Percentiles rank a stretch among this genome's conserved stretches.
phyloP scores from a whole-genome alignment of 2,329 filamentous ascomycete species.

The Fusarium pseudograminearum region DNA sequence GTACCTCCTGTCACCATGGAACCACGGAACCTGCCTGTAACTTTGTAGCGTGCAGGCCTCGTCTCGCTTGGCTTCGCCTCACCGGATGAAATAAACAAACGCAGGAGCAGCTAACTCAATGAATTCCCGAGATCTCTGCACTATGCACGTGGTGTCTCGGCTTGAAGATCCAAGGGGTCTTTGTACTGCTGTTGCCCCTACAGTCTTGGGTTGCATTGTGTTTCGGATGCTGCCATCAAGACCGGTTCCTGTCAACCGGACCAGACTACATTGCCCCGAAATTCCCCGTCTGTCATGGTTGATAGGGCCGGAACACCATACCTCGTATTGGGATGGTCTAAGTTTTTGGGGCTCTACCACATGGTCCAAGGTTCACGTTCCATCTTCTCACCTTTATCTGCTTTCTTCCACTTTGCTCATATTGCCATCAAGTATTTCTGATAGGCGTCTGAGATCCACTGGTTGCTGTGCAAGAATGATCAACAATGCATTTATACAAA shows the following conservation, averaged over 20 bases:
- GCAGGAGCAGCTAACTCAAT: constrained; percentile 18
- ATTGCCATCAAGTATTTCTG: neutral
- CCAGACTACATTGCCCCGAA: constrained; percentile 35
- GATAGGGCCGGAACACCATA: constrained; percentile 42
- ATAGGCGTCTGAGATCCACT: neutral
- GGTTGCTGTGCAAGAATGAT: neutral
- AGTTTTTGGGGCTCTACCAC: constrained; percentile 3
- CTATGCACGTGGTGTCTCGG: constrained; percentile 32
- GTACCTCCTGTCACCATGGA: constrained; percentile 8
- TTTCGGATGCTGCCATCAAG: constrained; percentile 14
- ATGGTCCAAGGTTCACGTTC: constrained; percentile 1
- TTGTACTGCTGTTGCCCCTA: neutral
- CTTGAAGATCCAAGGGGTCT: constrained; percentile 28
- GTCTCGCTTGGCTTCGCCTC: constrained; percentile 17
- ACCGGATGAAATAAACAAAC: constrained; percentile 20
- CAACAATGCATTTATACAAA: neutral
- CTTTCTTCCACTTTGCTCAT: neutral
- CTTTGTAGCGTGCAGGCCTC: neutral
- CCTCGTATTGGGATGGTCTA: constrained; percentile 6
- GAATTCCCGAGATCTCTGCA: constrained; percentile 23
- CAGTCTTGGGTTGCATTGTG: constrained; percentile 19
- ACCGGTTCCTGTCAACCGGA: constrained; percentile 17
- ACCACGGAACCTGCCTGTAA: neutral
- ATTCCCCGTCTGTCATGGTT: constrained; percentile 31
- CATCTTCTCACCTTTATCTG: constrained; percentile 5